These are phyloP conservation scores for Closterium sp. DNA, from an alignment of 139 green algal genomes.

Conservation along the genomic window DNA sequence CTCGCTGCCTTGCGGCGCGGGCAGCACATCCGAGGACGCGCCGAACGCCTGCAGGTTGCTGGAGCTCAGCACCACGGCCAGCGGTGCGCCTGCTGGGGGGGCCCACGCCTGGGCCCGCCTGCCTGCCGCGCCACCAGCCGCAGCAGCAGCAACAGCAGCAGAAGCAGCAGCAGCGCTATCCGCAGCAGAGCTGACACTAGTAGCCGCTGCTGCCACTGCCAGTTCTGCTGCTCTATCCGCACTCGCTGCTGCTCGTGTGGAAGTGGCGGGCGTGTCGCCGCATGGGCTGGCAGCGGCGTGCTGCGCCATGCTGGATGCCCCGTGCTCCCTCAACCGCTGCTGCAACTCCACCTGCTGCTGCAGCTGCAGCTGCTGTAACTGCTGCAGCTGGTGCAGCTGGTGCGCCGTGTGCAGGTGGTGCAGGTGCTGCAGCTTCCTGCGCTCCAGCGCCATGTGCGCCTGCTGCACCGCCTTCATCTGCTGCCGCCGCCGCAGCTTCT, in stretches of 20 bases:
- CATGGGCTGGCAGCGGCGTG: not conserved
- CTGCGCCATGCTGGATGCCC: not conserved
- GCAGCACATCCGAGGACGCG: too few species aligned
- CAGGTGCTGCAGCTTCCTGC: not conserved
- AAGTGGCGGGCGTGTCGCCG: too few species aligned
- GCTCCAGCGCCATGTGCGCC: not conserved
- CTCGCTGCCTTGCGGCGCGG: not conserved
- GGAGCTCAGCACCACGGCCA: not conserved
- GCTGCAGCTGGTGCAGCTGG: not conserved
- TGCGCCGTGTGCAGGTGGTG: not conserved
- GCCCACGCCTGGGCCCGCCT: not conserved
- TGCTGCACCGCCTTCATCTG: not conserved
- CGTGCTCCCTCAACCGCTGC: not conserved
- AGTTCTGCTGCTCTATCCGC: too few species aligned
- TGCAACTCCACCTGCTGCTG: not conserved
- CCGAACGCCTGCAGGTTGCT: not conserved
- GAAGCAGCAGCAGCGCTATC: too few species aligned
- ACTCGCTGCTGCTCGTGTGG: too few species aligned
- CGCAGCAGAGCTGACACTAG: too few species aligned
- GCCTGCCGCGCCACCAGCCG: too few species aligned
- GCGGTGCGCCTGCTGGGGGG: not conserved
- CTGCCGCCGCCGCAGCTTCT: not conserved
- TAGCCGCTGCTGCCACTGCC: too few species aligned
- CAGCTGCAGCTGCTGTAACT: not conserved
- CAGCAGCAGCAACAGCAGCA: too few species aligned